Evolutionary conservation across 108 stramenopile genomes (phyloP).

Genomic region (Cylindrotheca fusiformis): DNA sequence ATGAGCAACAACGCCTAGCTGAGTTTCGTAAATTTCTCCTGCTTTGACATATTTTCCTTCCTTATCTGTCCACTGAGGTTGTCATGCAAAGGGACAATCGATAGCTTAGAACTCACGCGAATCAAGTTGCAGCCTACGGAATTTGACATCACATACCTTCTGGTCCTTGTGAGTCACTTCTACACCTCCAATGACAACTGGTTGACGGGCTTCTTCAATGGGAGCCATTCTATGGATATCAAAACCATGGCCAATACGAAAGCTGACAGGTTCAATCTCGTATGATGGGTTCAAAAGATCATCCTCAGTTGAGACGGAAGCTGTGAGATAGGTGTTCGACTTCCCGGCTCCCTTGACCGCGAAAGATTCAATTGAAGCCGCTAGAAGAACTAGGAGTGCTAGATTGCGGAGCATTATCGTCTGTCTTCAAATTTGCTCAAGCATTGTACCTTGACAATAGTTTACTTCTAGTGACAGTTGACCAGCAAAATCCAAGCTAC

Average conservation of each 20-base stretch:
- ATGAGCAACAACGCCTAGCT: conserved; percentile 90
- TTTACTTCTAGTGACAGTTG: too few species aligned
- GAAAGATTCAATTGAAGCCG: too few species aligned
- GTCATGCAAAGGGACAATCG: background rate
- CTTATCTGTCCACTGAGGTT: conserved; percentile 69
- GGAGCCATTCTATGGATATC: conserved; percentile 96
- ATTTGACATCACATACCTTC: conserved; percentile 50
- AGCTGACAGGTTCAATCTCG: conserved; percentile 73
- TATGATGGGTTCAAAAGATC: conserved; percentile 64
- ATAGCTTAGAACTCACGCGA: background rate
- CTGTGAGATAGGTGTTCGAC: too few species aligned
- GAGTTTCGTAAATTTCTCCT: conserved; percentile 70
- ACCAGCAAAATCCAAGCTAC: too few species aligned
- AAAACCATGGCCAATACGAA: conserved; percentile 94
- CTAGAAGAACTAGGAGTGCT: too few species aligned
- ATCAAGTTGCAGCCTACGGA: background rate
- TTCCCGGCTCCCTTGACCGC: too few species aligned
- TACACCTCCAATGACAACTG: conserved; percentile 91
- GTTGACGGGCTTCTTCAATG: conserved; percentile 82
- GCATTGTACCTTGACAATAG: too few species aligned
- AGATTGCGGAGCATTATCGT: too few species aligned
- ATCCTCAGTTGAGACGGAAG: conserved; percentile 23
- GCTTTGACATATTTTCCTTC: conserved; percentile 78
- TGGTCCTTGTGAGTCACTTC: conserved; percentile 74
- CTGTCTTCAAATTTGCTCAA: too few species aligned